These are phyloP conservation scores for Fusarium sp. DNA, from an alignment of 2,329 filamentous ascomycete species.

Conservation along the genomic window DNA sequence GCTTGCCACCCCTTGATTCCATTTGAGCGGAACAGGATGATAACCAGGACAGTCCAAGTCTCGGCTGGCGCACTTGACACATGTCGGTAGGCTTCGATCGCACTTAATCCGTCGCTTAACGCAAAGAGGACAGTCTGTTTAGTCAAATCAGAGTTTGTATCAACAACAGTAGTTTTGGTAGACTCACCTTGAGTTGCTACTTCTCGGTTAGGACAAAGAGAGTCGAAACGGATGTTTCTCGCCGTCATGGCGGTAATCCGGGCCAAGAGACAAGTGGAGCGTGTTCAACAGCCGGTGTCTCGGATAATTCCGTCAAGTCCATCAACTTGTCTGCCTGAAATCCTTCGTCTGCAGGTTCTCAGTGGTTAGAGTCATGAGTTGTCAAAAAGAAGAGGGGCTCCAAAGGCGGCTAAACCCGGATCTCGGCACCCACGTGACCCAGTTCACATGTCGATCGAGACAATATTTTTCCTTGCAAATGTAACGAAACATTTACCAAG, in stretches of 20 bases:
- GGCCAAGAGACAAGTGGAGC: neutral
- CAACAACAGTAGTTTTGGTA: no score
- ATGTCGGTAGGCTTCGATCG: conserved; percentile 33
- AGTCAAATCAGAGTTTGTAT: neutral
- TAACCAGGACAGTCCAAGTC: conserved; percentile 32
- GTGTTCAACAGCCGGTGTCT: neutral
- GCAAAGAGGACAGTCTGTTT: conserved; percentile 32
- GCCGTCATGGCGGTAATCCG: neutral
- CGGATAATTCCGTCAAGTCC: neutral
- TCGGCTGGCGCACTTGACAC: conserved; percentile 34
- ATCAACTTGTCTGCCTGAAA: neutral
- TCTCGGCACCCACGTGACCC: neutral
- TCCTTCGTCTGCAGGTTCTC: neutral
- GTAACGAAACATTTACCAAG: neutral
- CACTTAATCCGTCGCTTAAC: conserved; percentile 35
- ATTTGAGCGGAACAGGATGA: conserved; percentile 28
- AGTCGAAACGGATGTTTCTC: conserved; percentile 31
- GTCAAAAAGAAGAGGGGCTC: neutral
- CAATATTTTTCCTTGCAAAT: neutral
- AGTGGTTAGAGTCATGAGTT: neutral
- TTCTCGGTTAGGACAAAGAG: conserved; percentile 21
- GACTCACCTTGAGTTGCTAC: conserved; percentile 28
- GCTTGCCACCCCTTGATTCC: conserved; percentile 39
- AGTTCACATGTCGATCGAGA: neutral
- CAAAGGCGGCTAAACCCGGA: neutral